These are phyloP conservation scores for Quercus glauca DNA, from an alignment of 306 rosid species.

Conservation along the genomic window DNA sequence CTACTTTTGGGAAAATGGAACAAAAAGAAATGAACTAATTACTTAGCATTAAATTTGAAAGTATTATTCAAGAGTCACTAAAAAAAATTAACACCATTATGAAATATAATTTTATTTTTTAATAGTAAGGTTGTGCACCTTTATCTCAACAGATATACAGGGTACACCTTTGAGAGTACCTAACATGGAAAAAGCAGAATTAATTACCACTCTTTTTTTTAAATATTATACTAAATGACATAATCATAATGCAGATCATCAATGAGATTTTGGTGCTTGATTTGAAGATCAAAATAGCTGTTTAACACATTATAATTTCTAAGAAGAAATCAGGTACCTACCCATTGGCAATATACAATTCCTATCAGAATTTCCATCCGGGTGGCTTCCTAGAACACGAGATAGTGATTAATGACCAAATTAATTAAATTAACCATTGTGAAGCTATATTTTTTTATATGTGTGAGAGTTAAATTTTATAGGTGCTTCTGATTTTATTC, in stretches of 20 bases:
- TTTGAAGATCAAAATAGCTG: neutral
- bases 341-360: neutral
- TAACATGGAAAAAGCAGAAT: conserved; percentile 38
- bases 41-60: neutral
- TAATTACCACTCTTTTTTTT: conserved; percentile 6
- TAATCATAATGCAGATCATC: neutral
- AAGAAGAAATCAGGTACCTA: neutral
- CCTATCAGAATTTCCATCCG: neutral
- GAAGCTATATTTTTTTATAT: neutral
- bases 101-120: neutral
- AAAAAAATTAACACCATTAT: conserved; percentile 3
- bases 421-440: neutral
- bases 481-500: too few relatives aligned
- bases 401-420: neutral
- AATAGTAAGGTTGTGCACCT: conserved; percentile 43
- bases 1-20: conserved; percentile 37
- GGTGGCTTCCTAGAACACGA: neutral
- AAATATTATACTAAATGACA: neutral
- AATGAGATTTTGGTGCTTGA: neutral
- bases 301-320: neutral
- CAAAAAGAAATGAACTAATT: neutral
- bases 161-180: conserved; percentile 49
- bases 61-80: neutral
- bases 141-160: conserved; percentile 87
- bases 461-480: neutral